Percentiles rank a stretch among this genome's conserved stretches.
Evolutionary conservation across 768 basidiomycete species (phyloP).

Genomic region (Kwoniella bestiolae): DNA sequence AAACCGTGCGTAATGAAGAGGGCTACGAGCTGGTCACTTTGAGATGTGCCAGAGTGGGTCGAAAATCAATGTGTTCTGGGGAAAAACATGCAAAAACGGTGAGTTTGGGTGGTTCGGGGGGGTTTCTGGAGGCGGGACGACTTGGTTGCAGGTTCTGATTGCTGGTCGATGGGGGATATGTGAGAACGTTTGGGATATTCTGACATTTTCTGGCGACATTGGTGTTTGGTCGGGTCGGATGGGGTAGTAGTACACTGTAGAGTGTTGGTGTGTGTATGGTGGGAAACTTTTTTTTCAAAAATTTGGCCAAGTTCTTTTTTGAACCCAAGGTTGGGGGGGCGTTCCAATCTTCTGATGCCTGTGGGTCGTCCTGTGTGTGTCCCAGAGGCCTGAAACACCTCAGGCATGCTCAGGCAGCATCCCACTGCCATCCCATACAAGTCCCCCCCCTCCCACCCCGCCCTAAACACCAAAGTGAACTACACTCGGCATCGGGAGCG

Average conservation of each 20-base stretch:
- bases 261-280: not conserved
- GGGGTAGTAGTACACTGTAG: constrained; percentile 13
- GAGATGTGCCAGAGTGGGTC: no score
- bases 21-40: no score
- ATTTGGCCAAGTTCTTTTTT: constrained; percentile 57
- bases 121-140: no score
- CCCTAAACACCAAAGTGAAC: constrained; percentile 11
- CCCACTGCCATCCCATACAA: not conserved
- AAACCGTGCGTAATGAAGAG: not conserved
- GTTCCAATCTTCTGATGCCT: constrained; percentile 65
- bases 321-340: constrained; percentile 73
- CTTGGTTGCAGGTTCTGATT: no score
- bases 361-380: not conserved
- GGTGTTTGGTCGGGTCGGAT: not conserved
- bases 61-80: no score
- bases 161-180: no score
- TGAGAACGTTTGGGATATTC: not conserved
- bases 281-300: not conserved
- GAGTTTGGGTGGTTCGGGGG: no score
- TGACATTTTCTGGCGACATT: not conserved
- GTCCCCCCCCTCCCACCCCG: not conserved
- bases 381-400: not conserved
- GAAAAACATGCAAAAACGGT: no score
- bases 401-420: not conserved
- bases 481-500: constrained; percentile 7